Evolutionary conservation across 1,284 basidiomycete species (phyloP).

Genomic region (Tylopilus orsonianus): DNA sequence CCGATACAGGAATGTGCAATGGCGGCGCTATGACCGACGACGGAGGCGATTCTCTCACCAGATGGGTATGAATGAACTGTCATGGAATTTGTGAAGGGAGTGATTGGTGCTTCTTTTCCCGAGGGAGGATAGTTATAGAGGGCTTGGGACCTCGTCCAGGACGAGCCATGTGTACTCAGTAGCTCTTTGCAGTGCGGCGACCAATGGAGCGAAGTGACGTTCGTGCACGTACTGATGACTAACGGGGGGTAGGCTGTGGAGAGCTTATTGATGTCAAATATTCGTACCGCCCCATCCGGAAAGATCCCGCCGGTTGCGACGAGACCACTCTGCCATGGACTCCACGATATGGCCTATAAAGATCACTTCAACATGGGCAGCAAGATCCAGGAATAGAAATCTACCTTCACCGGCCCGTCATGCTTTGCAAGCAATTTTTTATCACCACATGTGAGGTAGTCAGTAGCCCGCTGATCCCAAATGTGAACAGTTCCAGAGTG

Average conservation of each 20-base stretch:
- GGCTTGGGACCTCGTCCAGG: slow-evolving; percentile 33
- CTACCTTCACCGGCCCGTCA: slow-evolving; percentile 54
- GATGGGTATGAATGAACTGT: slow-evolving; percentile 58
- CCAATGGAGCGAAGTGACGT: slow-evolving; percentile 83
- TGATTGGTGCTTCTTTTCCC: slow-evolving; percentile 24
- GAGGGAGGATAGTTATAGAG: slow-evolving; percentile 18
- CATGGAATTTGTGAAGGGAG: slow-evolving; percentile 43
- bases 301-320: slow-evolving; percentile 83
- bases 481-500: slow-evolving; percentile 42
- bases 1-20: slow-evolving; percentile 37
- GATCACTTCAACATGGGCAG: not conserved
- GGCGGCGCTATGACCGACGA: slow-evolving; percentile 30
- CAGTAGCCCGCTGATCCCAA: slow-evolving; percentile 45
- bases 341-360: slow-evolving; percentile 83
- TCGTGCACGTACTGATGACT: slow-evolving; percentile 50
- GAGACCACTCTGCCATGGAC: slow-evolving; percentile 84
- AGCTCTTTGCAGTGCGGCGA: slow-evolving; percentile 86
- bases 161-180: slow-evolving; percentile 79
- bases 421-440: slow-evolving; percentile 51
- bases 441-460: slow-evolving; percentile 33
- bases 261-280: slow-evolving; percentile 63
- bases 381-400: slow-evolving; percentile 7
- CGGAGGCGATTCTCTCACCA: slow-evolving; percentile 37
- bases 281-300: slow-evolving; percentile 74
- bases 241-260: slow-evolving; percentile 34